phyloP scores from a whole-genome alignment of 345 rosid genomes.

The Brassica carinata region DNA sequence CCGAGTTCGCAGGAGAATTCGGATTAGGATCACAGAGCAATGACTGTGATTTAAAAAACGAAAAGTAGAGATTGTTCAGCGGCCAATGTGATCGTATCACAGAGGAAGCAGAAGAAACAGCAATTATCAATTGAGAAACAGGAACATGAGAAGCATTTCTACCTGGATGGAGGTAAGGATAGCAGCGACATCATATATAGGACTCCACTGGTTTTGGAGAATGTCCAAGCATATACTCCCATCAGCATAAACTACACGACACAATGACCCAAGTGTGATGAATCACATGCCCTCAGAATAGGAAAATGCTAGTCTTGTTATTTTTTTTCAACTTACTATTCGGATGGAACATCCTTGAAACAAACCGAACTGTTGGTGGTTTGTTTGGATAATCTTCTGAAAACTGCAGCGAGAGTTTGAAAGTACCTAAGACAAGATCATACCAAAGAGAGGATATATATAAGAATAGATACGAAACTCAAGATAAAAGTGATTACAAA shows the following conservation, averaged over 20 bases:
- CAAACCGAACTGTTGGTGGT: constrained; percentile 81
- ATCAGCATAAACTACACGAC: constrained; percentile 68
- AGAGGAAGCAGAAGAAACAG: constrained; percentile 5
- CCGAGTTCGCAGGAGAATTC: constrained; percentile 97
- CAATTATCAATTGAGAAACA: background rate
- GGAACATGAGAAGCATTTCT: background rate
- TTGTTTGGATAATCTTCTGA: constrained; percentile 79
- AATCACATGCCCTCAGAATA: background rate
- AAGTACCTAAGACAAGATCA: constrained; percentile 55
- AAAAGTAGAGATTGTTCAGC: background rate
- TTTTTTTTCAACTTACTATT: constrained; percentile 57
- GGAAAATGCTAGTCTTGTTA: background rate
- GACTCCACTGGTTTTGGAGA: constrained; percentile 88
- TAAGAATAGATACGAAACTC: background rate
- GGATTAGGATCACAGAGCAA: constrained; percentile 95
- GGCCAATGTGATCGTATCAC: background rate
- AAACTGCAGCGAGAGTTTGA: constrained; percentile 74
- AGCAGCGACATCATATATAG: constrained; percentile 83
- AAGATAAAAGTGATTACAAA: background rate
- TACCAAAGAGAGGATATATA: background rate
- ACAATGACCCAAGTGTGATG: background rate
- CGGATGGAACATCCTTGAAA: constrained; percentile 83
- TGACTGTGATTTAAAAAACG: constrained; percentile 49
- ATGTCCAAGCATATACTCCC: constrained; percentile 88
- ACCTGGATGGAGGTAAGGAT: constrained; percentile 84